Evolutionary conservation across 305 asterid genomes (phyloP).

Genomic region (Solanum aculeatissimum): DNA sequence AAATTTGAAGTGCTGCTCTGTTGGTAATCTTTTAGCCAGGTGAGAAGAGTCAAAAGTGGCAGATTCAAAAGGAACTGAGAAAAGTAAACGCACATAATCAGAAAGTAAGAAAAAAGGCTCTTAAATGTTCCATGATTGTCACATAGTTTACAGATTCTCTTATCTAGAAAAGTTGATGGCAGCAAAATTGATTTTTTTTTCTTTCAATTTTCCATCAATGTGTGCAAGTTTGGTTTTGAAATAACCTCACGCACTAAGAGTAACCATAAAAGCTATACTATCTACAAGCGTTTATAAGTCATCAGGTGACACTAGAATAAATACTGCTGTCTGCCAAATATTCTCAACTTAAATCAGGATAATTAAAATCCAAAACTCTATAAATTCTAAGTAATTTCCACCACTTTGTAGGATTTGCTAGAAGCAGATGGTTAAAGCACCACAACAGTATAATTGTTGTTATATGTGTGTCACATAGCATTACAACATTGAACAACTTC

Average conservation of each 20-base stretch:
- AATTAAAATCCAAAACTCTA: background rate
- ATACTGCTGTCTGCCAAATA: background rate
- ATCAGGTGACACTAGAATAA: too few species aligned
- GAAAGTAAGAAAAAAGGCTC: background rate
- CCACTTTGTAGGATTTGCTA: too few species aligned
- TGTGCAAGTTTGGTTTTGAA: background rate
- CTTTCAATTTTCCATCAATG: background rate
- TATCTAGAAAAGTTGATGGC: background rate
- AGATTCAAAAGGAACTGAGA: background rate
- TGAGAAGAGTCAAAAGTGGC: too few species aligned
- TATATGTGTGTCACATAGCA: background rate
- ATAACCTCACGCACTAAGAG: background rate
- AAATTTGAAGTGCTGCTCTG: too few species aligned
- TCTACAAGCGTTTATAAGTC: too few species aligned
- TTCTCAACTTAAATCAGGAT: background rate
- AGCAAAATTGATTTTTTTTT: background rate
- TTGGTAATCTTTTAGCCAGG: too few species aligned
- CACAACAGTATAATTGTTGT: too few species aligned
- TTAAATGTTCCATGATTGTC: background rate
- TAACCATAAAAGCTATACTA: background rate
- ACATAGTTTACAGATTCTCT: background rate
- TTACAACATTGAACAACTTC: background rate
- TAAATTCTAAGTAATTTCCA: too few species aligned
- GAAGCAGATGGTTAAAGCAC: too few species aligned
- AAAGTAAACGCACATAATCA: background rate